These are phyloP conservation scores for Albophoma yamanashiensis DNA, from an alignment of 2,329 filamentous ascomycete species.

Conservation along the genomic window DNA sequence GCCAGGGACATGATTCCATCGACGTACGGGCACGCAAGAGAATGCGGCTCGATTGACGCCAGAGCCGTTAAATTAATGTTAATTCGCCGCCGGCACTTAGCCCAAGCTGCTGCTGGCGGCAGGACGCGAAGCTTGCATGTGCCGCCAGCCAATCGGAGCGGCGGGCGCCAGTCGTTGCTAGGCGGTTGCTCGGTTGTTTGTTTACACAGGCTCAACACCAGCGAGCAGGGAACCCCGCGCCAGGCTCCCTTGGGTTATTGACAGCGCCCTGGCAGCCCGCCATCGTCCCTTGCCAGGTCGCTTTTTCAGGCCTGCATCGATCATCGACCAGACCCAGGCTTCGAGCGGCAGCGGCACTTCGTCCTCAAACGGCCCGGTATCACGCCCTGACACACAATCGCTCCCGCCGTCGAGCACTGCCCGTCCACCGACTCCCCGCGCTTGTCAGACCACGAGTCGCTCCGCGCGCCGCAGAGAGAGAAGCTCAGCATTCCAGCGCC, in stretches of 20 bases:
- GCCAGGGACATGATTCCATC: too few species aligned
- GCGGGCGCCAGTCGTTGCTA: constrained; percentile 15
- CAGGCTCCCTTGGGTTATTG: background rate
- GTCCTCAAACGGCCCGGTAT: background rate
- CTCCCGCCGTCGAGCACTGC: background rate
- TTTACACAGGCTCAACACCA: constrained; percentile 13
- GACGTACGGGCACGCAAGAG: background rate
- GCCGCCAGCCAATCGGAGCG: constrained; percentile 11
- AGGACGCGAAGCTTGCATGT: background rate
- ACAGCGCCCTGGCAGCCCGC: background rate
- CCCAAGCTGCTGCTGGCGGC: background rate
- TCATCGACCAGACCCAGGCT: background rate
- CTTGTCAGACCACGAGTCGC: background rate
- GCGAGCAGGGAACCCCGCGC: background rate
- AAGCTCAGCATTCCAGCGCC: constrained; percentile 7
- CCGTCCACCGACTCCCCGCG: background rate
- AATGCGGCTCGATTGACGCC: background rate
- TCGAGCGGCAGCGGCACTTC: constrained; percentile 2
- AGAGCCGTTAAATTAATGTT: too few species aligned
- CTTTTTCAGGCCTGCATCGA: background rate
- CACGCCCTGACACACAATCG: background rate
- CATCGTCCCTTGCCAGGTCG: background rate
- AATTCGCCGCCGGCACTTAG: background rate
- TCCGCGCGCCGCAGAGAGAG: constrained; percentile 7
- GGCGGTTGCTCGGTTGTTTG: constrained; percentile 22